A percentile compares a stretch with the other conserved stretches of the same genome.
These are phyloP conservation scores for Ceratobasidium sp. DNA, from an alignment of 1,284 basidiomycete species.

Conservation along the genomic window DNA sequence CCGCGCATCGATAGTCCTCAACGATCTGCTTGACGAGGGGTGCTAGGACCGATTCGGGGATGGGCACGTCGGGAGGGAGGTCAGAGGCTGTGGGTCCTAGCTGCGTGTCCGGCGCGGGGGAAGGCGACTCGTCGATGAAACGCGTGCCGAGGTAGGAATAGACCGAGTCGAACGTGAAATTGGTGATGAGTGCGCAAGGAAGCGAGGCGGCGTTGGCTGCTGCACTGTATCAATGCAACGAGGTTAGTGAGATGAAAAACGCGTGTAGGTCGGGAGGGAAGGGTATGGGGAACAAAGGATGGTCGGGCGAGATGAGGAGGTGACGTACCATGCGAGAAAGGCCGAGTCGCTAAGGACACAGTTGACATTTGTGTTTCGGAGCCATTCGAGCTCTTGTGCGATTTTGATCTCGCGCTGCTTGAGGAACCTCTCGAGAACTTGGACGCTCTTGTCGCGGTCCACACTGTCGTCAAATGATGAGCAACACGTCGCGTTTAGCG, in stretches of 20 bases:
- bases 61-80: constrained; percentile 62
- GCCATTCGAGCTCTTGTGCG: constrained; percentile 67
- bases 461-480: constrained; percentile 65
- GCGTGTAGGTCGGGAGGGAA: too few relatives aligned
- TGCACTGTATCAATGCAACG: constrained; percentile 59
- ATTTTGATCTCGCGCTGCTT: constrained; percentile 65
- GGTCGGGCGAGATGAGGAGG: not conserved
- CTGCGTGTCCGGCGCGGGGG: constrained; percentile 47
- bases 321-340: constrained; percentile 75
- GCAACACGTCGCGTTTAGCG: not conserved
- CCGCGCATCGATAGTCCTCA: constrained; percentile 74
- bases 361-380: constrained; percentile 62
- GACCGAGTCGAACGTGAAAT: constrained; percentile 84
- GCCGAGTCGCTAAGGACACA: constrained; percentile 80
- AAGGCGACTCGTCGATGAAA: constrained; percentile 54
- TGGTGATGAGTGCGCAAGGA: constrained; percentile 76
- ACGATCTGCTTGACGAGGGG: constrained; percentile 71
- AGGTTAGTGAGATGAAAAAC: too few relatives aligned
- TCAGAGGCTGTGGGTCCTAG: constrained; percentile 51
- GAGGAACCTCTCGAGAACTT: constrained; percentile 69
- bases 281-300: not conserved
- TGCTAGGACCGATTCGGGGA: constrained; percentile 61
- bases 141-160: constrained; percentile 71
- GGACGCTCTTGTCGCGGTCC: constrained; percentile 73
- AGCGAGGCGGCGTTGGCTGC: constrained; percentile 71